A percentile compares a stretch with the other conserved stretches of the same genome.
Evolutionary conservation across 805 yeast genomes (phyloP).

Genomic region (Candida nonsorbophila): DNA sequence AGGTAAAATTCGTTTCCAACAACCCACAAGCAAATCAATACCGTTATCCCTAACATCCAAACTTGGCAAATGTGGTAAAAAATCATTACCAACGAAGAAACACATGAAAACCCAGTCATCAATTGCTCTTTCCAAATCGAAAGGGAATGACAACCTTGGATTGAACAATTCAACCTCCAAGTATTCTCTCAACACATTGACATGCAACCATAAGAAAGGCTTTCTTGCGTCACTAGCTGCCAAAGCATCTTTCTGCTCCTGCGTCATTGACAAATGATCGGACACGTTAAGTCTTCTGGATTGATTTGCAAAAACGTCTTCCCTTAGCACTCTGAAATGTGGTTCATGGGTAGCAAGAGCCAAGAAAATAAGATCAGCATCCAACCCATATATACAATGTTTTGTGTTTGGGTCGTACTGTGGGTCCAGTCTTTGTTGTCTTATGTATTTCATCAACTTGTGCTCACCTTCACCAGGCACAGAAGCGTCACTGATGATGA

Average conservation of each 20-base stretch:
- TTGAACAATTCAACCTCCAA: slow-evolving; percentile 73
- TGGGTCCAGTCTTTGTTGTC: slow-evolving; percentile 84
- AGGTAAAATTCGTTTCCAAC: slow-evolving; percentile 79
- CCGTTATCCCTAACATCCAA: slow-evolving; percentile 94
- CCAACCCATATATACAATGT: slow-evolving; percentile 96
- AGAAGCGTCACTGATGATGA: slow-evolving; percentile 89
- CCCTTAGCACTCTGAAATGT: slow-evolving; percentile 87
- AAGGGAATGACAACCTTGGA: slow-evolving; percentile 64
- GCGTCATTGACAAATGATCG: slow-evolving; percentile 55
- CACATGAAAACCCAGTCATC: slow-evolving; percentile 99
- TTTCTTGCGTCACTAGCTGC: slow-evolving; percentile 49
- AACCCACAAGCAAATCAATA: slow-evolving; percentile 69
- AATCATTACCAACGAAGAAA: slow-evolving; percentile 97
- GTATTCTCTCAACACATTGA: slow-evolving; percentile 83
- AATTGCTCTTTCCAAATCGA: slow-evolving; percentile 89
- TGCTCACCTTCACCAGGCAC: slow-evolving; percentile 99
- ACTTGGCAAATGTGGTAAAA: slow-evolving; percentile 92
- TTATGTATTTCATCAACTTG: slow-evolving; percentile 91
- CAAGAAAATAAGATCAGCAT: slow-evolving; percentile 94
- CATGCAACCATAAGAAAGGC: slow-evolving; percentile 93
- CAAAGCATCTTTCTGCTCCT: slow-evolving; percentile 45
- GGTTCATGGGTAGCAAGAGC: slow-evolving; percentile 98
- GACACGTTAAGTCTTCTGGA: slow-evolving; percentile 39
- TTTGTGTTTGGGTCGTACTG: slow-evolving; percentile 86
- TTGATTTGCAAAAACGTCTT: slow-evolving; percentile 90